phyloP scores from a whole-genome alignment of 352 stramenopile species.

The Pythium brassicae region DNA sequence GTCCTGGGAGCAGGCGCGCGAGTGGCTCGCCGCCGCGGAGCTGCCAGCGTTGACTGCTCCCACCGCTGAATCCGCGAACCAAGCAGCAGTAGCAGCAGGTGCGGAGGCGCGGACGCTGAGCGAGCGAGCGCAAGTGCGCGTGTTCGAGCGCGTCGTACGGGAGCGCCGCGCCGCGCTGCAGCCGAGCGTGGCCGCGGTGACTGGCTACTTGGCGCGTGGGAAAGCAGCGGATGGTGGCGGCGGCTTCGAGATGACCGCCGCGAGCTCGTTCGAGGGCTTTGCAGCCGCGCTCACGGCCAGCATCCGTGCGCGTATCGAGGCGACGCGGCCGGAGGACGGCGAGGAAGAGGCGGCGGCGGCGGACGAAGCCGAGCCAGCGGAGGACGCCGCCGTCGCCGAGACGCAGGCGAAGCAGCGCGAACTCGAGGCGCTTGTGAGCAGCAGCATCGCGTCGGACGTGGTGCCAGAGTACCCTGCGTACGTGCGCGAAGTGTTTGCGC shows the following conservation, averaged over 20 bases:
- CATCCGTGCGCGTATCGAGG: slow-evolving; percentile 28
- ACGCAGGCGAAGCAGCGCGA: slow-evolving; percentile 24
- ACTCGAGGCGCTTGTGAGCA: slow-evolving; percentile 8
- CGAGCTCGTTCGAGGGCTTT: slow-evolving; percentile 39
- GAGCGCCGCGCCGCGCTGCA: slow-evolving; percentile 32
- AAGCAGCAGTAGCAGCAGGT: not conserved
- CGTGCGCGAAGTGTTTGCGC: slow-evolving; percentile 36
- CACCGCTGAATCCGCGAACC: not conserved
- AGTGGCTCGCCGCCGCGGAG: not conserved
- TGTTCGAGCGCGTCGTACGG: slow-evolving; percentile 53
- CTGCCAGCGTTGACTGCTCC: too few species aligned
- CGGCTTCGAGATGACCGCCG: slow-evolving; percentile 23
- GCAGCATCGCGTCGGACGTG: not conserved
- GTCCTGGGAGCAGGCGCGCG: slow-evolving; percentile 3
- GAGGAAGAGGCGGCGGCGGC: slow-evolving; percentile 47
- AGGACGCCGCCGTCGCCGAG: slow-evolving; percentile 6
- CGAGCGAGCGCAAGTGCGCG: slow-evolving; percentile 34
- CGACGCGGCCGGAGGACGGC: slow-evolving; percentile 55
- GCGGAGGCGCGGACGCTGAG: slow-evolving; percentile 20
- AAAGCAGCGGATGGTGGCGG: too few species aligned
- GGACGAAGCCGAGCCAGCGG: slow-evolving; percentile 12
- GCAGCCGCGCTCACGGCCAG: slow-evolving; percentile 25
- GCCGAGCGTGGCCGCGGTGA: slow-evolving; percentile 19
- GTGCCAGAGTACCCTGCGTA: slow-evolving; percentile 24
- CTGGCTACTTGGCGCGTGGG: slow-evolving; percentile 19